phyloP scores from a whole-genome alignment of 2,329 filamentous ascomycete genomes.

The Cladophialophora bantiana region DNA sequence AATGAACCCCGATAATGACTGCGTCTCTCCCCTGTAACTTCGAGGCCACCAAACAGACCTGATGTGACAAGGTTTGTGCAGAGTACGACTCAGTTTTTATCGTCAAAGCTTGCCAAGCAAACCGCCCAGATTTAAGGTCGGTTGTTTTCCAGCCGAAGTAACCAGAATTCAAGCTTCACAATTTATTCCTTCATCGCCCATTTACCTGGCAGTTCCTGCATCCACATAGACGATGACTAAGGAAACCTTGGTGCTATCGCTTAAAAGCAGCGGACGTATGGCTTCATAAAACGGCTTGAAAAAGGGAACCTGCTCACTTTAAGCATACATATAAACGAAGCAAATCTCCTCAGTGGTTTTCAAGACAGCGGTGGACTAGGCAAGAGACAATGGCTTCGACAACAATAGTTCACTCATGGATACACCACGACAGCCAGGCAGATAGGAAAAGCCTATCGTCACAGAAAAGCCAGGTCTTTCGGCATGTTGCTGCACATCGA shows the following conservation, averaged over 20 bases:
- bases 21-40: background rate
- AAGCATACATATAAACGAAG: background rate
- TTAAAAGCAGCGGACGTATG: background rate
- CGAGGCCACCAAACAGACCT: background rate
- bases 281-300: background rate
- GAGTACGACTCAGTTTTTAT: background rate
- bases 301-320: too few species aligned
- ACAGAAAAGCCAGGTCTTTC: constrained; percentile 23
- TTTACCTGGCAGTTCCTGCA: background rate
- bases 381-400: constrained; percentile 8
- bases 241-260: background rate
- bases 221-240: background rate
- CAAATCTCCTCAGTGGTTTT: too few species aligned
- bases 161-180: background rate
- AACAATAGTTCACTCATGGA: constrained; percentile 18
- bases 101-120: background rate
- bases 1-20: background rate
- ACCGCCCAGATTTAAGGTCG: background rate
- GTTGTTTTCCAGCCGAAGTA: background rate
- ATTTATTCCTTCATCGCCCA: background rate
- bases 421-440: constrained; percentile 20
- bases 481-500: constrained; percentile 26
- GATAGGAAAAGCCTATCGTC: constrained; percentile 14
- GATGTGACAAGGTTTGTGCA: background rate
- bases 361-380: background rate